Evolutionary conservation across 495 filamentous ascomycete species (phyloP).

Genomic region (Extremus antarcticus): DNA sequence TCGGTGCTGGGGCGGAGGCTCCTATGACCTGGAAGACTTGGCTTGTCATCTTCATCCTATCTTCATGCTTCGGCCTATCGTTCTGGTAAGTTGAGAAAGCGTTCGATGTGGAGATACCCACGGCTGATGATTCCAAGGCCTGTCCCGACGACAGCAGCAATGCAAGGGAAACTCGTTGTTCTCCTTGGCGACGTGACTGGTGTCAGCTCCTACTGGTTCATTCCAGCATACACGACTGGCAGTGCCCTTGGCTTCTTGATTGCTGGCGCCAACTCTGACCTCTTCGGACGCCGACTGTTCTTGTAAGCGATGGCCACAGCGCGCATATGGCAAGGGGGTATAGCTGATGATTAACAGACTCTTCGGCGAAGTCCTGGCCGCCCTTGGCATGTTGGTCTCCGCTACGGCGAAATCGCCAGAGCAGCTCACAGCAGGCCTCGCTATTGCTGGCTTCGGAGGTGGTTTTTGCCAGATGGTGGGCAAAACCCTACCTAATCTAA

Average conservation of each 20-base stretch:
- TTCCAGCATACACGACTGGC: constrained; percentile 17
- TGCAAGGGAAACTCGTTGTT: constrained; percentile 21
- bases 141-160: constrained; percentile 21
- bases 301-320: neutral
- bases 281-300: constrained; percentile 21
- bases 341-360: neutral
- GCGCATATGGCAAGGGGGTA: neutral
- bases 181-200: constrained; percentile 19
- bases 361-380: constrained; percentile 7
- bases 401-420: constrained; percentile 13
- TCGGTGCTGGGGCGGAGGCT: neutral
- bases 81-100: constrained; percentile 20
- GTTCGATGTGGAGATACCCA: neutral
- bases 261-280: constrained; percentile 20
- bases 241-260: constrained; percentile 23
- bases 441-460: constrained; percentile 20
- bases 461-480: constrained; percentile 14
- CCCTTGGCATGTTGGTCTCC: constrained; percentile 15
- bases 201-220: neutral
- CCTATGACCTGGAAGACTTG: neutral
- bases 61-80: constrained; percentile 25
- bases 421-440: constrained; percentile 17
- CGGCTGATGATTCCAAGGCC: neutral
- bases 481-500: too few species aligned
- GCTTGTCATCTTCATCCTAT: constrained; percentile 17